Evolutionary conservation across 257 asterid species (phyloP), one percentile per base, ranked within the genome.

Genomic region (Nyctanthes arbortristis): DNA sequence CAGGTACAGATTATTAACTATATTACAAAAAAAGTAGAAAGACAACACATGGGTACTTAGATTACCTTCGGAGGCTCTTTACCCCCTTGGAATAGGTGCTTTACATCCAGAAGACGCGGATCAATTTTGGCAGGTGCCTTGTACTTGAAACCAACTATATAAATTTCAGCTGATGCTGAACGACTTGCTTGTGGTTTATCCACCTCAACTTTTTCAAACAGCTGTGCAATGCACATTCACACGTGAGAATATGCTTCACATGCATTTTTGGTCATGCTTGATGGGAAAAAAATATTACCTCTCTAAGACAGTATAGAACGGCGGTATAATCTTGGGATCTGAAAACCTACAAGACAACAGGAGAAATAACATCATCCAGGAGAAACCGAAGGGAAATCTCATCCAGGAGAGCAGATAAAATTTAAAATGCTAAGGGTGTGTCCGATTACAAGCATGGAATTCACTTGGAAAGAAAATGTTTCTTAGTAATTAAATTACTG

Each of bases 101-200:
- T 89, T 3, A 87, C 76, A 84, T 89, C 96, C 39, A 93, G 91
- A 56, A 93, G 91, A 12, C 92, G 88, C 27, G 96, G 97, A 79
- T 93, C 97, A 66, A 93, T 93, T 94, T 93, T 93, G 2, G 92
- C 87, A 63, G 97, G 96, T 35, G 96, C 97, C 78, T 87, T 94
- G 34, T 91, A 89, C 72, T 83, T 91, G 5, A 87, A 74, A 13
- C 93, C 95, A 5, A 89, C 4, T 32, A 94, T 67, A 80, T 89
- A 91, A 75, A 91, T 91, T 72, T 91, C 99, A n/a, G 97, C 96
- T 31, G 96, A 89, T 35, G 97, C 63, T 20, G 96, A 86, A 35
- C 96, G 68, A 89, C 97, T 89, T 28, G 97, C 97, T 63, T 71
- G 78, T 24, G 99, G 97, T 66, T 93, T 91, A 67, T 91, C 91